Evolutionary conservation across 2,329 filamentous ascomycete genomes (phyloP), one percentile per base, ranked within the genome.

Genomic region (Curvularia sp.): DNA sequence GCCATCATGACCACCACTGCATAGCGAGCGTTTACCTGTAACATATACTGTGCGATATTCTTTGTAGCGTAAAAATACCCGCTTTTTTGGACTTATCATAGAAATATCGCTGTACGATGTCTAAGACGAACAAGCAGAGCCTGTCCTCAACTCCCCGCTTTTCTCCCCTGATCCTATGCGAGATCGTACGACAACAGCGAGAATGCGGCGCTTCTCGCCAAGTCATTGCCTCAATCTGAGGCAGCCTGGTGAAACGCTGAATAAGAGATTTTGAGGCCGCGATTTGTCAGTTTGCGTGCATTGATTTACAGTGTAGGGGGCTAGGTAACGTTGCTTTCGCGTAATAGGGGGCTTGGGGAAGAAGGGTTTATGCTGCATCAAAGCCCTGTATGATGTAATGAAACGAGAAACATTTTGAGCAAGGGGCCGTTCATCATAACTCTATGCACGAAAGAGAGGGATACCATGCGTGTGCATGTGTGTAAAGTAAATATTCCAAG

Each of bases 61-160:
- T 49, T 49, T 39, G 47, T 49, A 49, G 34, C 47, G 34, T 19
- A 49, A 49, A 39, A 49, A 39, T 39, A 39, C 47, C 47, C 47
- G 23, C 21, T 32, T 3, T 38, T 43, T 18, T 8, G 5, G 34
- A 49, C 10, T 39, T 39, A 25, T n/a, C 18, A 13, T 36, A 21
- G 13, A 12, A 21, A 47, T 12, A 47, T 47, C 41, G 15, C 13
- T 19, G 39, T 42, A 42, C 41, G 18, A 42, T 23, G 25, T 27
- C 18, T 28, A 32, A 47, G 27, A 47, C 18, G 18, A 34, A 47
- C 43, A 47, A 47, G 9, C 47, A 39, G n/a, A 39, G 13, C 15
- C 34, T 49, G 10, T 28, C 23, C 10, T 27, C 27, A 25, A 43
- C 23, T 2, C 5, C 19, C 23, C 3, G 9, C 15, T 9, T 13